A percentile compares a stretch with the other conserved stretches of the same genome.
Evolutionary conservation across 2,329 filamentous ascomycete genomes (phyloP).

Genomic region (Dichotomopilus funicola): DNA sequence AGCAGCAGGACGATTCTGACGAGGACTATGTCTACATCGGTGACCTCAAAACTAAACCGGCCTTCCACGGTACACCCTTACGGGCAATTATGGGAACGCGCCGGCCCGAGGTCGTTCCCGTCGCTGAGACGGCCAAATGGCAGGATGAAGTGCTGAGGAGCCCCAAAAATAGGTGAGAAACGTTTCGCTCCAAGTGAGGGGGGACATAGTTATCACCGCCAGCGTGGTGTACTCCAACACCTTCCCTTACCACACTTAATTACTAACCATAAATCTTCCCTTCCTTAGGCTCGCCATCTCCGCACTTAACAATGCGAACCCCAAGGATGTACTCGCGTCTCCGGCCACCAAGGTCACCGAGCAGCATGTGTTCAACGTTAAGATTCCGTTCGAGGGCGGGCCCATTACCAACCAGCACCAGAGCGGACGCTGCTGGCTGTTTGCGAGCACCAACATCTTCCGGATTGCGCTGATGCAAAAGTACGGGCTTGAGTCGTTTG

Average conservation of each 20-base stretch:
- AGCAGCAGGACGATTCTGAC: background rate
- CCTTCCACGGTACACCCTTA: background rate
- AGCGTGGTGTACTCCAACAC: too few relatives aligned
- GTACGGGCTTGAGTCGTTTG: slow-evolving; percentile 69
- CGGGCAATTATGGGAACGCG: slow-evolving; percentile 18
- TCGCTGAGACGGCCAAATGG: slow-evolving; percentile 49
- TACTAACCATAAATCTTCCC: too few relatives aligned
- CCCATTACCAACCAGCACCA: slow-evolving; percentile 80
- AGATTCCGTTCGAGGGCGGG: slow-evolving; percentile 72
- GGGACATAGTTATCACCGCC: too few relatives aligned
- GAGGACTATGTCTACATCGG: slow-evolving; percentile 1
- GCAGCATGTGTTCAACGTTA: slow-evolving; percentile 75
- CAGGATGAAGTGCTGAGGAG: slow-evolving; percentile 56
- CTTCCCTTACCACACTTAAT: too few relatives aligned
- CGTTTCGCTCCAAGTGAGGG: too few relatives aligned
- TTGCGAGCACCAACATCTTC: slow-evolving; percentile 87
- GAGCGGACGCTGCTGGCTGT: slow-evolving; percentile 85
- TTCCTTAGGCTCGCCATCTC: slow-evolving; percentile 47
- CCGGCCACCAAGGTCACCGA: slow-evolving; percentile 58
- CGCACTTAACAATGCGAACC: slow-evolving; percentile 60
- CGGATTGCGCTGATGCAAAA: slow-evolving; percentile 58
- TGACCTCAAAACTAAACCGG: background rate
- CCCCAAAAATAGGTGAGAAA: slow-evolving; percentile 49
- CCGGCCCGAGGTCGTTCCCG: slow-evolving; percentile 42
- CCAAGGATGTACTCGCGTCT: slow-evolving; percentile 59